Percentiles rank a stretch among this genome's conserved stretches.
Conservation (phyloP, 805 yeast genomes). For the Jamesozyma spencerorum region DNA sequence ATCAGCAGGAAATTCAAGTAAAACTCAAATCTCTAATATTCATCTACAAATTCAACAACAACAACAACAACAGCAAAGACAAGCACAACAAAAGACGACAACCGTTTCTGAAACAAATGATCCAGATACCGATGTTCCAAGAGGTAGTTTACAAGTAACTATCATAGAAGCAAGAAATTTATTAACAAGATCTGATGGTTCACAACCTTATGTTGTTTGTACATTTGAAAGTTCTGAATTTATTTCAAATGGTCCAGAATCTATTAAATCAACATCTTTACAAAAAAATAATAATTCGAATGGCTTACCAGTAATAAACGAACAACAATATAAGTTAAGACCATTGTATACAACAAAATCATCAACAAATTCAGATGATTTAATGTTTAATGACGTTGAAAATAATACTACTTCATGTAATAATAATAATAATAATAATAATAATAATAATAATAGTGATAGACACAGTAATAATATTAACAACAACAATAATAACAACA, state of each 20-base stretch:
- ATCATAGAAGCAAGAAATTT: constrained; percentile 74
- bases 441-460: neutral
- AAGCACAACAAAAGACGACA: neutral
- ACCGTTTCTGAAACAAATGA: constrained; percentile 5
- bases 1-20: neutral
- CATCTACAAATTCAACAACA: neutral
- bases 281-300: constrained; percentile 4
- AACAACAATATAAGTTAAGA: constrained; percentile 23
- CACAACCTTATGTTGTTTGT: constrained; percentile 84
- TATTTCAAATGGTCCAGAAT: constrained; percentile 70
- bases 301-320: constrained; percentile 19
- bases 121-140: constrained; percentile 38
- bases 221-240: constrained; percentile 87
- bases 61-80: neutral
- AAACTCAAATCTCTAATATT: constrained; percentile 2
- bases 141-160: constrained; percentile 75
- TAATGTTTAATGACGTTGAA: constrained; percentile 6
- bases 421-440: constrained; percentile 1
- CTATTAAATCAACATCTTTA: constrained; percentile 21
- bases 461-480: constrained; percentile 2
- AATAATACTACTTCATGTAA: constrained; percentile 1
- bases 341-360: constrained; percentile 39
- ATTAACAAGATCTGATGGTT: constrained; percentile 41
- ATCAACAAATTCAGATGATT: constrained; percentile 34
- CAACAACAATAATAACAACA: constrained; percentile 4